phyloP scores from a whole-genome alignment of 768 basidiomycete species.

The Ramaria rubella region DNA sequence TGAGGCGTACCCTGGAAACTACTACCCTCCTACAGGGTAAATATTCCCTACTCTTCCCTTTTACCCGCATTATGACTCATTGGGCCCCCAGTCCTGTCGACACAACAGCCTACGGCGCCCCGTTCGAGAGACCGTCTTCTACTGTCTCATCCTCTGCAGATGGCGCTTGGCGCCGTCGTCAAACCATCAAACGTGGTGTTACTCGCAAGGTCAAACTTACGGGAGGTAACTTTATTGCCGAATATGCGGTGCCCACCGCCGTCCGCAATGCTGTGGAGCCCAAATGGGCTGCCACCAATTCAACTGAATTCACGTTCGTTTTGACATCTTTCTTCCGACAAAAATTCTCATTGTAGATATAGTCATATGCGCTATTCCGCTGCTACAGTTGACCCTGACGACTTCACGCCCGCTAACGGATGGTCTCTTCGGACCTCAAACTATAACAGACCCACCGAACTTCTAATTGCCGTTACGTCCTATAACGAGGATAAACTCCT shows the following conservation, averaged over 20 bases:
- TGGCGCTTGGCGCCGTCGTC: slow-evolving; percentile 57
- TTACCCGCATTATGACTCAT: slow-evolving; percentile 4
- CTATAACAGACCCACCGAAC: slow-evolving; percentile 85
- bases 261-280: slow-evolving; percentile 76
- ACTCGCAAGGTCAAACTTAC: slow-evolving; percentile 94
- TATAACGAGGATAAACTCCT: slow-evolving; percentile 91
- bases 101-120: slow-evolving; percentile 51
- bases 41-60: slow-evolving; percentile 25
- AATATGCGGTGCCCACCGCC: slow-evolving; percentile 82
- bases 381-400: slow-evolving; percentile 87
- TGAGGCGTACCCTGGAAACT: slow-evolving; percentile 53
- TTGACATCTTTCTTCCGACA: neutral
- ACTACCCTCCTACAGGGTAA: slow-evolving; percentile 68
- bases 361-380: slow-evolving; percentile 94
- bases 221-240: slow-evolving; percentile 86
- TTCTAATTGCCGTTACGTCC: slow-evolving; percentile 90
- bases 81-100: slow-evolving; percentile 1
- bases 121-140: slow-evolving; percentile 47
- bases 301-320: slow-evolving; percentile 87
- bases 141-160: slow-evolving; percentile 31
- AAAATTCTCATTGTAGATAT: no score
- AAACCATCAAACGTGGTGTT: slow-evolving; percentile 87
- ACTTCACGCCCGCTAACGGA: slow-evolving; percentile 71
- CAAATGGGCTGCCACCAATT: slow-evolving; percentile 63
- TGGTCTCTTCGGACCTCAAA: slow-evolving; percentile 79